These are phyloP conservation scores for Mucor sp. DNA, from an alignment of 371 early-diverging fungal genomes.

Conservation along the genomic window DNA sequence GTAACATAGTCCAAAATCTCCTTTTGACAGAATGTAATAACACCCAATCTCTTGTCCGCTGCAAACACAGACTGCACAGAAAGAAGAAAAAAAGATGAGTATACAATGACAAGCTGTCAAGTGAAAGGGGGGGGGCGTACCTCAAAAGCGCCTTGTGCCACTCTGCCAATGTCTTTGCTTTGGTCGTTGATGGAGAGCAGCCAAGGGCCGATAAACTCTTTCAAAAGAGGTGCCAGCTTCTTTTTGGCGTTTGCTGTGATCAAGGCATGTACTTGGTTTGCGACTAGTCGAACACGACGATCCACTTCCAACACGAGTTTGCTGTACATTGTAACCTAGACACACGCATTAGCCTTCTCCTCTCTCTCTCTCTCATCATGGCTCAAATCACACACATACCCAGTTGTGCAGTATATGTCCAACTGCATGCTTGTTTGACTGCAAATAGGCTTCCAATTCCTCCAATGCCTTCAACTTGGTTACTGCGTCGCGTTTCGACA, in stretches of 20 bases:
- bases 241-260: conserved; percentile 59
- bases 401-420: conserved; percentile 31
- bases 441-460: conserved; percentile 59
- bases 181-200: conserved; percentile 63
- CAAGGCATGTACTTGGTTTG: conserved; percentile 55
- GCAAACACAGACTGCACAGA: conserved; percentile 55
- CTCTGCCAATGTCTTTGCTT: conserved; percentile 57
- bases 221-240: conserved; percentile 63
- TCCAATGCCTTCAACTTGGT: conserved; percentile 76
- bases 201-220: conserved; percentile 66
- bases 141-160: conserved; percentile 57
- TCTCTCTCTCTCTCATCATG: too few species aligned
- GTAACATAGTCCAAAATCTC: conserved; percentile 59
- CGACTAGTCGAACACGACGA: conserved; percentile 59
- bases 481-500: conserved; percentile 65
- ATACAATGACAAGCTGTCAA: not conserved
- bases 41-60: conserved; percentile 54
- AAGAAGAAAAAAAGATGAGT: too few species aligned
- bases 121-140: conserved; percentile 25
- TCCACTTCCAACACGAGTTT: conserved; percentile 67
- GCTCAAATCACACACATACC: conserved; percentile 25
- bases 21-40: conserved; percentile 61
- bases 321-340: conserved; percentile 50
- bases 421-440: conserved; percentile 37
- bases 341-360: not conserved